phyloP scores from a whole-genome alignment of 805 yeast genomes.

The Yarrowia sp. region DNA sequence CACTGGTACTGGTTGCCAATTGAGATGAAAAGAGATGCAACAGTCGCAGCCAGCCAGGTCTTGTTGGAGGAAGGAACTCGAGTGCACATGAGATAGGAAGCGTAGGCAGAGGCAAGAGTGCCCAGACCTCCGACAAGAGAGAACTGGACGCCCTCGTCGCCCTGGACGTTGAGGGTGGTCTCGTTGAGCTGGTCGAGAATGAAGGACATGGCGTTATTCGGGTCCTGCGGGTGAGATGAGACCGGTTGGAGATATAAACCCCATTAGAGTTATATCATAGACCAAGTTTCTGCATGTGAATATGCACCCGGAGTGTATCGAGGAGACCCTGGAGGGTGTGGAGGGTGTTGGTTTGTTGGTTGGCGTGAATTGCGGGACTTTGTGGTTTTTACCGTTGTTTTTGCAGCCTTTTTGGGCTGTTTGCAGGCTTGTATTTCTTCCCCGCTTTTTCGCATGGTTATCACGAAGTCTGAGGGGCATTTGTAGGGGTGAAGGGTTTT shows the following conservation, averaged over 20 bases:
- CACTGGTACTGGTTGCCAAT: slow-evolving; percentile 22
- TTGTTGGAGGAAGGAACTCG: slow-evolving; percentile 1
- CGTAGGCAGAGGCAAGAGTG: neutral
- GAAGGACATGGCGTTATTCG: neutral
- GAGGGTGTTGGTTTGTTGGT: too few species aligned
- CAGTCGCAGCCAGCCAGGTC: slow-evolving; percentile 1
- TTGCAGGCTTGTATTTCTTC: too few species aligned
- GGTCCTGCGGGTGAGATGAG: neutral
- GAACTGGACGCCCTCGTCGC: slow-evolving; percentile 12
- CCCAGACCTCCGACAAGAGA: neutral
- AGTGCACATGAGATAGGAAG: slow-evolving; percentile 9
- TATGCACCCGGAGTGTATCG: slow-evolving; percentile 12
- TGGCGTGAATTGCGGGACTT: too few species aligned
- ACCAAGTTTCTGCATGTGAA: slow-evolving; percentile 20
- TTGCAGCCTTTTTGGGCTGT: too few species aligned
- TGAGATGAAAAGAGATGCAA: neutral
- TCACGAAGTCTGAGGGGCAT: too few species aligned
- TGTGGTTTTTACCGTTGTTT: too few species aligned
- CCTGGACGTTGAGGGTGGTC: slow-evolving; percentile 2
- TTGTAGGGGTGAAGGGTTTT: too few species aligned
- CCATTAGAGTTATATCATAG: slow-evolving; percentile 1
- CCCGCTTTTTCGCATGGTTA: too few species aligned
- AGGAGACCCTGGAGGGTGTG: too few species aligned
- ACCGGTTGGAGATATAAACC: neutral
- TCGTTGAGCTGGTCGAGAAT: neutral